Base-by-base conservation (phyloP, 2,329 filamentous ascomycete species). In the Albophoma yamanashiensis region DNA sequence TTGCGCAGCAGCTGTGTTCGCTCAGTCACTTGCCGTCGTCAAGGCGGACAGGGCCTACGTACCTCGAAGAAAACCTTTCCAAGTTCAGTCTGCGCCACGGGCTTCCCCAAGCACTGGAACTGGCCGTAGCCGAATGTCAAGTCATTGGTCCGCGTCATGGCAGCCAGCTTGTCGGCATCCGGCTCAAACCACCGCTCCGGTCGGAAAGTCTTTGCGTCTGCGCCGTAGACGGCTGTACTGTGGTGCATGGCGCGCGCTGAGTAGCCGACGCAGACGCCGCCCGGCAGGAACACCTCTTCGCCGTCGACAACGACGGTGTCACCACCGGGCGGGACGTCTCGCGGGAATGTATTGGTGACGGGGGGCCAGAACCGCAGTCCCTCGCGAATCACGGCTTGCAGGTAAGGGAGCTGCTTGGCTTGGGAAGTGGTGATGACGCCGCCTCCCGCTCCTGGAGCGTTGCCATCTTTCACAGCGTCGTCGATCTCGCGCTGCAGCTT, bases 361-460 rank as follows among this genome's bases (percentile, higher is more conserved):
- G 78, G 78, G 2, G 79, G 76, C 62, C 73, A 75, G 27, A 81
- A 71, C 0, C 81, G 73, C 22, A 82, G 67, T 0, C 74, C 76
- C 64, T 83, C 81, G 57, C 75, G 75, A 45, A 83, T 75, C 6
- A 78, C 76, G 0, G 80, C 80, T 62, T 79, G 75, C 9, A 84
- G 71, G 61, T 81, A 83, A 0, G 75, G 56, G 20, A 82, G 69
- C 4, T 65, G 64, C 20, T 71, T 70, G 0, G 73, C 73, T 63
- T 79, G 73, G 1, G 68, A 66, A 45, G 63, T 59, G 0, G 70
- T 65, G n/a, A 75, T 67, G 34, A 63, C 52, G 38, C 63, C 67
- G 82, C 66, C 64, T 78, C 77, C 34, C 80, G 74, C 38, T 82
- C 45, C 25, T 17, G 47, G 27, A 11, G 57, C 9, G 78, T 59